phyloP scores from a whole-genome alignment of 73 alveolate genomes.

The Stentor roeselii region DNA sequence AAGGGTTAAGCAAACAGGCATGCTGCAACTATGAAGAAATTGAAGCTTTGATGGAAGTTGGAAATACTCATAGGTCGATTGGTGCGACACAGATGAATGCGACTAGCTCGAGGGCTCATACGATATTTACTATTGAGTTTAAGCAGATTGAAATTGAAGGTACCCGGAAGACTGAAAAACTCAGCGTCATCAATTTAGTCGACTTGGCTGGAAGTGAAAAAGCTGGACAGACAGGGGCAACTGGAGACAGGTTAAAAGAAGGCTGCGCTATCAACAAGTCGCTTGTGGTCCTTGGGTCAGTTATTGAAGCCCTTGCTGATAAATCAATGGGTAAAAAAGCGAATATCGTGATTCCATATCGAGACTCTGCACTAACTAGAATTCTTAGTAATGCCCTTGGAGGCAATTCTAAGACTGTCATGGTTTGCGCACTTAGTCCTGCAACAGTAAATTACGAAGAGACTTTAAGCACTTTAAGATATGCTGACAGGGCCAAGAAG shows the following conservation, averaged over 20 bases:
- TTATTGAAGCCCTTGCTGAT: conserved; percentile 89
- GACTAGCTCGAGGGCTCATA: conserved; percentile 82
- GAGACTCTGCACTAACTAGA: conserved; percentile 98
- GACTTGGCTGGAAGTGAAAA: conserved; percentile 99
- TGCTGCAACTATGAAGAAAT: conserved; percentile 93
- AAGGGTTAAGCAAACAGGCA: conserved; percentile 91
- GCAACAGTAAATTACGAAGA: conserved; percentile 97
- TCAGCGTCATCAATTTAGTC: conserved; percentile 90
- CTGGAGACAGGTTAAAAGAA: conserved; percentile 97
- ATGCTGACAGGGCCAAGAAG: conserved; percentile 96
- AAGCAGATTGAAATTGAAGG: conserved; percentile 73
- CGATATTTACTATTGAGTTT: conserved; percentile 93
- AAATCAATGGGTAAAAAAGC: conserved; percentile 75
- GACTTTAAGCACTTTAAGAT: conserved; percentile 94
- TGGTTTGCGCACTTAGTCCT: conserved; percentile 99
- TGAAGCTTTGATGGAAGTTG: conserved; percentile 94
- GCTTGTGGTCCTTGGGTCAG: conserved; percentile 91
- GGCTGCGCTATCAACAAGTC: conserved; percentile 98
- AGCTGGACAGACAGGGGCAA: conserved; percentile 99
- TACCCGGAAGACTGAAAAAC: conserved; percentile 75
- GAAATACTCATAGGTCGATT: conserved; percentile 90
- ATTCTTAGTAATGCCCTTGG: conserved; percentile 98
- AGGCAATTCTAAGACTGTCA: conserved; percentile 94
- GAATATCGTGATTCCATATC: conserved; percentile 90
- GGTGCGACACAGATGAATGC: conserved; percentile 95